Evolutionary conservation across 2,329 filamentous ascomycete species (phyloP).

Genomic region (Pyricularia grisea): DNA sequence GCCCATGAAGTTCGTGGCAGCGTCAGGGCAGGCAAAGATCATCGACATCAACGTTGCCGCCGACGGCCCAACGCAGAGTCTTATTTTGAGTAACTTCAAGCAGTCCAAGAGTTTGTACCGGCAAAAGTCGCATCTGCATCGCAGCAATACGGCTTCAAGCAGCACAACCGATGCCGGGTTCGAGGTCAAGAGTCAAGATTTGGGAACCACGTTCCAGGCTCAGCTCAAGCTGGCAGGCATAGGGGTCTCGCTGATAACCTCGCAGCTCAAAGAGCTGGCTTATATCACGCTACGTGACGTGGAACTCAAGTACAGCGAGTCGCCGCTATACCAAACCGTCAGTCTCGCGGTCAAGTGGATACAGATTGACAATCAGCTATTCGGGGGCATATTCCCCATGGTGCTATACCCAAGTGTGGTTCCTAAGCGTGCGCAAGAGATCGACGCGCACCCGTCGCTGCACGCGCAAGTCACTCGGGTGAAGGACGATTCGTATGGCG

Average conservation of each 20-base stretch:
- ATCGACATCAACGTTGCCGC: constrained; percentile 96
- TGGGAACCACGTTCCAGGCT: constrained; percentile 78
- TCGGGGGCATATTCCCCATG: constrained; percentile 96
- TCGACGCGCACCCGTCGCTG: constrained; percentile 90
- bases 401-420: constrained; percentile 96
- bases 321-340: constrained; percentile 84
- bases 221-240: constrained; percentile 83
- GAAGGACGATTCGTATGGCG: constrained; percentile 97
- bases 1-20: constrained; percentile 77
- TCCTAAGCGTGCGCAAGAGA: constrained; percentile 91
- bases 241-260: constrained; percentile 87
- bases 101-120: constrained; percentile 84
- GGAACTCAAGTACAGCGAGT: constrained; percentile 84
- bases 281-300: constrained; percentile 92
- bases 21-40: constrained; percentile 66
- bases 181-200: constrained; percentile 88
- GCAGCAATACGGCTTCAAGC: constrained; percentile 33
- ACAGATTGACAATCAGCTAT: constrained; percentile 96
- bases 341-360: constrained; percentile 96
- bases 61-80: constrained; percentile 87
- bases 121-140: constrained; percentile 31
- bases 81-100: constrained; percentile 91
- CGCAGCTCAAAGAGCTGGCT: constrained; percentile 81
- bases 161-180: constrained; percentile 54
- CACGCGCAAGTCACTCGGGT: constrained; percentile 87